Evolutionary conservation across 2,329 filamentous ascomycete species (phyloP).

Genomic region (Trichoderma koningii): DNA sequence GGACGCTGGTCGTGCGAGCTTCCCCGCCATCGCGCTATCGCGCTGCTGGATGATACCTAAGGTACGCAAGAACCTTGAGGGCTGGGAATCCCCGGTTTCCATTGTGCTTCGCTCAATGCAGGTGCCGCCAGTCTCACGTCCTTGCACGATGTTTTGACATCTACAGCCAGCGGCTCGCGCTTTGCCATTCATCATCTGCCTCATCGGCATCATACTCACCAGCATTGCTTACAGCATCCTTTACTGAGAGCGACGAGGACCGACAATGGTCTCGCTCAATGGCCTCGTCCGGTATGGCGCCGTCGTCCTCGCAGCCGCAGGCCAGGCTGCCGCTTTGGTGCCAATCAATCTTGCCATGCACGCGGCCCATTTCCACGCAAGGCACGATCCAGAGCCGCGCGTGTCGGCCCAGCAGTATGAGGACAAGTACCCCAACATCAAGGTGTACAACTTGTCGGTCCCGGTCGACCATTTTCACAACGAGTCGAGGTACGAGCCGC

Average conservation of each 20-base stretch:
- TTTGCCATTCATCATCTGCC: not conserved
- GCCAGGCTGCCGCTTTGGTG: conserved; percentile 15
- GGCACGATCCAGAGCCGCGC: conserved; percentile 10
- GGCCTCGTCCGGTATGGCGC: conserved; percentile 15
- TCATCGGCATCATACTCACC: not conserved
- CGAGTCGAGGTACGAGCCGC: conserved; percentile 74
- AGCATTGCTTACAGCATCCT: not conserved
- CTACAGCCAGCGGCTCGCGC: not conserved
- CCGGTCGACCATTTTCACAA: conserved; percentile 83
- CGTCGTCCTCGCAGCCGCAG: not conserved
- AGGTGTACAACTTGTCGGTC: conserved; percentile 43
- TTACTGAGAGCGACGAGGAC: not conserved
- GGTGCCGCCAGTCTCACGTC: not conserved
- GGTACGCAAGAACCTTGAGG: too few relatives aligned
- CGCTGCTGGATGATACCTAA: not conserved
- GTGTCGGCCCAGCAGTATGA: conserved; percentile 1
- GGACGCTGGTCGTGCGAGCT: not conserved
- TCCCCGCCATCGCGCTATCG: conserved; percentile 21
- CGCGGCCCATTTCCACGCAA: not conserved
- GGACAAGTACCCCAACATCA: conserved; percentile 29
- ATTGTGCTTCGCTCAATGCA: too few relatives aligned
- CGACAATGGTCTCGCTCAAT: conserved; percentile 13
- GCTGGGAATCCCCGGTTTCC: too few relatives aligned
- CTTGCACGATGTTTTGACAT: not conserved
- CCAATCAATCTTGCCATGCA: conserved; percentile 21